A percentile compares a stretch with the other conserved stretches of the same genome.
Evolutionary conservation across 805 yeast species (phyloP).

Genomic region (Spathaspora girioi): DNA sequence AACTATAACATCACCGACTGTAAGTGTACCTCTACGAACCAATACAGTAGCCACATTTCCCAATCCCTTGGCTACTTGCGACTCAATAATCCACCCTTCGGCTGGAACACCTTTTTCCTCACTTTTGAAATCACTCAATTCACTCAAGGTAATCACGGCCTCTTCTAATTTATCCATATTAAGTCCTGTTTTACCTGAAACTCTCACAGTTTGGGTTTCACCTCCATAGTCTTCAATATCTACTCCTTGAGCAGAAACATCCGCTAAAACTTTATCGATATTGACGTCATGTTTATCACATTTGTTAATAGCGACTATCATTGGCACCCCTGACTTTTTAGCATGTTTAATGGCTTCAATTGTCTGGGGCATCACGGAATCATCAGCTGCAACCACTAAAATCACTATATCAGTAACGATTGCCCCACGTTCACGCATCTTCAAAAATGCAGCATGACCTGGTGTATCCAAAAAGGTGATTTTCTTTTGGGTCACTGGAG

Average conservation of each 20-base stretch:
- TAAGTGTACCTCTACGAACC: slow-evolving; percentile 73
- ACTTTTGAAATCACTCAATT: slow-evolving; percentile 74
- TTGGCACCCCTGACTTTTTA: slow-evolving; percentile 71
- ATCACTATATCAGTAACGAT: slow-evolving; percentile 88
- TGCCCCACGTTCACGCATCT: slow-evolving; percentile 97
- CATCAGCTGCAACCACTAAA: slow-evolving; percentile 94
- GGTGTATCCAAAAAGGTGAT: slow-evolving; percentile 96
- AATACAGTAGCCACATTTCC: slow-evolving; percentile 86
- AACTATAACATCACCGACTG: slow-evolving; percentile 68
- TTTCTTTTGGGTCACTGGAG: slow-evolving; percentile 67
- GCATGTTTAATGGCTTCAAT: slow-evolving; percentile 94
- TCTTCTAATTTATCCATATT: slow-evolving; percentile 91
- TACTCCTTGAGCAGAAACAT: slow-evolving; percentile 71
- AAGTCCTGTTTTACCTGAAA: slow-evolving; percentile 84
- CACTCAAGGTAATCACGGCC: slow-evolving; percentile 80
- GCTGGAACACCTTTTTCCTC: slow-evolving; percentile 45
- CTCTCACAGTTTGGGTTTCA: slow-evolving; percentile 82
- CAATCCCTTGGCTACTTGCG: slow-evolving; percentile 73
- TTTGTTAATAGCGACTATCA: slow-evolving; percentile 90
- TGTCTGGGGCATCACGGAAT: slow-evolving; percentile 97
- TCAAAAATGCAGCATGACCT: slow-evolving; percentile 95
- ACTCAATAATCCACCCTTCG: slow-evolving; percentile 91
- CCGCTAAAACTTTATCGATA: slow-evolving; percentile 72
- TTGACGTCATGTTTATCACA: slow-evolving; percentile 79
- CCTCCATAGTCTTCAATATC: slow-evolving; percentile 95